These are phyloP conservation scores for Nepenthes alata DNA, from an alignment of 179 eudicot genomes.

Conservation along the genomic window DNA sequence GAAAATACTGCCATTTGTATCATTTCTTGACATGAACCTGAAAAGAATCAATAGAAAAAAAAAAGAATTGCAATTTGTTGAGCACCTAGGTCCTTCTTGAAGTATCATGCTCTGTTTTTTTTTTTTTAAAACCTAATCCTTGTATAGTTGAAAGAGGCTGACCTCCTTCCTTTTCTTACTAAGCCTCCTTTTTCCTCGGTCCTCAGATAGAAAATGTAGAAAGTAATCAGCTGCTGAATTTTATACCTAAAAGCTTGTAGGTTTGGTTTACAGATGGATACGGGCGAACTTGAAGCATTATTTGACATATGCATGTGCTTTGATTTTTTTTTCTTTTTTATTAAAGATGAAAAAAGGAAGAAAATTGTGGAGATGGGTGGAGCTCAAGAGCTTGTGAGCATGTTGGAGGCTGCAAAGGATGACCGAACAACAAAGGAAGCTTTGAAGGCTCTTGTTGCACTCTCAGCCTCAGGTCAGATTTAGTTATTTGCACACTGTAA, in stretches of 20 bases:
- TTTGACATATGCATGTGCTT: background rate
- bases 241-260: background rate
- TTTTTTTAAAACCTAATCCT: too few species aligned
- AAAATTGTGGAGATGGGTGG: conserved; percentile 88
- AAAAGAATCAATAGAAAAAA: too few species aligned
- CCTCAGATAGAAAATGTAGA: too few species aligned
- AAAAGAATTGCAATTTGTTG: too few species aligned
- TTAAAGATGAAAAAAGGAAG: conserved; percentile 71
- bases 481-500: background rate
- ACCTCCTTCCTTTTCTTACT: too few species aligned
- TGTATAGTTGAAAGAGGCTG: too few species aligned
- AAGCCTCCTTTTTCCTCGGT: too few species aligned
- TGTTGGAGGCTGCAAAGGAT: conserved; percentile 72
- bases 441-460: conserved; percentile 72
- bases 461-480: conserved; percentile 64
- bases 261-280: background rate
- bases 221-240: background rate
- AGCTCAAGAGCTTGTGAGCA: conserved; percentile 63
- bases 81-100: too few species aligned
- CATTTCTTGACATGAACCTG: too few species aligned
- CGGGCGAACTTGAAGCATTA: background rate
- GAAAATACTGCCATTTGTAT: too few species aligned
- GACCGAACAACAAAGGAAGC: conserved; percentile 75
- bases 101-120: too few species aligned
- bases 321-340: conserved; percentile 5